Conservation (phyloP, 2,329 filamentous ascomycete species). For the Coniochaeta sp. region DNA sequence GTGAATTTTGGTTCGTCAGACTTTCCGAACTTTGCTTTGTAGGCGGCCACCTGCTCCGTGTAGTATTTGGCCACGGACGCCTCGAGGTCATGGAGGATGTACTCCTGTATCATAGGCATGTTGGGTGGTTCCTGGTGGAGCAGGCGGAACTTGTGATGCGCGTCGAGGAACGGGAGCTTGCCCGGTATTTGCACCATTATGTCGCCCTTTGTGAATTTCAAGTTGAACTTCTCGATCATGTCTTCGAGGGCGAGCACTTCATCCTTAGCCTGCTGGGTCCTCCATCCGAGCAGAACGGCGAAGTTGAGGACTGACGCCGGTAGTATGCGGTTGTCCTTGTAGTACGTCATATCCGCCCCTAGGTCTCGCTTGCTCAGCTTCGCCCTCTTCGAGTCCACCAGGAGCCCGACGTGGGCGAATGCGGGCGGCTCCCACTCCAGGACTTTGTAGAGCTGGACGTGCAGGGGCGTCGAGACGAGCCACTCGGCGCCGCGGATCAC, state of each 20-base stretch:
- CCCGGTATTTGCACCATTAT: conserved; percentile 66
- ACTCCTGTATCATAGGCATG: conserved; percentile 7
- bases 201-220: conserved; percentile 88
- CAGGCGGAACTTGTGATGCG: conserved; percentile 17
- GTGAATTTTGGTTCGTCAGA: not conserved
- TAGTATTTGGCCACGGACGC: not conserved
- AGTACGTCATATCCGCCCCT: conserved; percentile 43
- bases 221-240: conserved; percentile 67
- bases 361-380: conserved; percentile 83
- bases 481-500: conserved; percentile 93
- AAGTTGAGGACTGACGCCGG: conserved; percentile 64
- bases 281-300: conserved; percentile 80
- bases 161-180: conserved; percentile 75
- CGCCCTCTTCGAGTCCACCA: conserved; percentile 60
- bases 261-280: conserved; percentile 49
- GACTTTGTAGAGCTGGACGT: conserved; percentile 64
- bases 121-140: conserved; percentile 8
- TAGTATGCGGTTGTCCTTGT: conserved; percentile 37
- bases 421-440: conserved; percentile 66
- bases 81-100: conserved; percentile 15
- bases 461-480: conserved; percentile 85
- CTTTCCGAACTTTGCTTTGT: not conserved
- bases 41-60: not conserved
- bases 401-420: conserved; percentile 76
- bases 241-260: conserved; percentile 67